Percentiles rank a stretch among this genome's conserved stretches.
These are phyloP conservation scores for Arabis hirsuta DNA, from an alignment of 345 rosid species.

Conservation along the genomic window DNA sequence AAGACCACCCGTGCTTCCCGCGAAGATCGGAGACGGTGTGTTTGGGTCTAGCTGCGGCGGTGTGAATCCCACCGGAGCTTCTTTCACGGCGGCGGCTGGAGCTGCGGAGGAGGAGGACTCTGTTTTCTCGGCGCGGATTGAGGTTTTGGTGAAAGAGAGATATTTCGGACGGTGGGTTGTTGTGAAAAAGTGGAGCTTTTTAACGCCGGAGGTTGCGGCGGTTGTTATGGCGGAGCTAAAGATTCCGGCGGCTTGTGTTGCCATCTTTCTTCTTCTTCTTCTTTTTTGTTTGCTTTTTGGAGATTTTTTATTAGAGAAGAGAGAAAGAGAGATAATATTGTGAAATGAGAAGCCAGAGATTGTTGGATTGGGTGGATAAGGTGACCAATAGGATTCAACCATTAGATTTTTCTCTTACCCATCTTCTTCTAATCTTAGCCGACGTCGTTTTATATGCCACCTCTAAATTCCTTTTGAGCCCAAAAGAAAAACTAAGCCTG, in stretches of 20 bases:
- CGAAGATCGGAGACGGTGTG: slow-evolving; percentile 92
- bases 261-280: slow-evolving; percentile 46
- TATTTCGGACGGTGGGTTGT: slow-evolving; percentile 52
- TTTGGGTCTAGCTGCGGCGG: slow-evolving; percentile 80
- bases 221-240: slow-evolving; percentile 61
- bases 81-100: slow-evolving; percentile 32
- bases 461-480: background rate
- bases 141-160: slow-evolving; percentile 45
- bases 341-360: slow-evolving; percentile 39
- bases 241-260: slow-evolving; percentile 71
- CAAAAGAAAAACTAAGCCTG: too few species aligned
- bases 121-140: slow-evolving; percentile 49
- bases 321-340: slow-evolving; percentile 32
- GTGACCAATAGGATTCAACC: slow-evolving; percentile 43
- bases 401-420: slow-evolving; percentile 46
- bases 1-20: slow-evolving; percentile 88
- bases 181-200: slow-evolving; percentile 50
- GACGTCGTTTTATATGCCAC: slow-evolving; percentile 29
- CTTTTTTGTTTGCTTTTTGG: slow-evolving; percentile 5
- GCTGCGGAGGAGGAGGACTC: slow-evolving; percentile 44
- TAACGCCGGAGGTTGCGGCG: slow-evolving; percentile 48
- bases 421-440: background rate
- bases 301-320: slow-evolving; percentile 20
- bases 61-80: slow-evolving; percentile 84
- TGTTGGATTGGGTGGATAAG: slow-evolving; percentile 44